phyloP scores from a whole-genome alignment of 306 rosid species.

The Vigna unguiculata region DNA sequence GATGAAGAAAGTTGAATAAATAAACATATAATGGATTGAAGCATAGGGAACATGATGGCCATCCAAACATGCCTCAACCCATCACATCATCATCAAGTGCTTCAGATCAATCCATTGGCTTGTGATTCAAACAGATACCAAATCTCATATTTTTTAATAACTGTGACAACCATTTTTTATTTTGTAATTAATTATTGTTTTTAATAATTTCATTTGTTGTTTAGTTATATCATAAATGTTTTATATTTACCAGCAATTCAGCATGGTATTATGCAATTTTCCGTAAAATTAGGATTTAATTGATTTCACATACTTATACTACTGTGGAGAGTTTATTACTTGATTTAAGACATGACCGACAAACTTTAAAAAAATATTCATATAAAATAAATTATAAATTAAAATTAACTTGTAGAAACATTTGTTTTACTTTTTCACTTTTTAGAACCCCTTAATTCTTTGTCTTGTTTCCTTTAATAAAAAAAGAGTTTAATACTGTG shows the following conservation, averaged over 20 bases:
- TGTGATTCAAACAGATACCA: constrained; percentile 11
- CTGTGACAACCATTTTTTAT: neutral
- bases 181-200: neutral
- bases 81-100: constrained; percentile 32
- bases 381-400: no score
- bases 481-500: no score
- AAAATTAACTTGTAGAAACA: no score
- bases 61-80: constrained; percentile 40
- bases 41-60: constrained; percentile 83
- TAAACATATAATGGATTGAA: constrained; percentile 64
- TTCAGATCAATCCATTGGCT: no score
- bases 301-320: no score
- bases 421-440: no score
- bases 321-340: no score
- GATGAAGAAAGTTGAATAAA: constrained; percentile 42
- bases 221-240: neutral
- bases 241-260: neutral
- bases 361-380: no score
- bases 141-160: neutral
- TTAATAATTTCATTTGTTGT: neutral
- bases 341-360: no score
- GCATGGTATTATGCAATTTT: neutral
- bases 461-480: no score
- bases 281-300: neutral
- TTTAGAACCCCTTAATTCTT: no score